A percentile compares a stretch with the other conserved stretches of the same genome.
Evolutionary conservation across 345 rosid species (phyloP).

Genomic region (Eutrema japonicum): DNA sequence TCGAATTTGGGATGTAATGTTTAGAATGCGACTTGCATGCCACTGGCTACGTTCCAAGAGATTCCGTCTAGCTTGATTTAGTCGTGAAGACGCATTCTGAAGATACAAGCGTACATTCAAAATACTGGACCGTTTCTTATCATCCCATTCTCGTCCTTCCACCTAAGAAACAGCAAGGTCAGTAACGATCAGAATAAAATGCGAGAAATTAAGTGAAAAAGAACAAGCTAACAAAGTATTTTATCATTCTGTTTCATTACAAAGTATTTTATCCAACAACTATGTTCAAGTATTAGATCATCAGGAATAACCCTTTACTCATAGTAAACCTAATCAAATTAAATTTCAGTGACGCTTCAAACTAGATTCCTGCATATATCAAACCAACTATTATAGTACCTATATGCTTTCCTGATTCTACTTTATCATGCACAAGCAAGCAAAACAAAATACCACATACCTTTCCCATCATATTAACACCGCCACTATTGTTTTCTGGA

Average conservation of each 20-base stretch:
- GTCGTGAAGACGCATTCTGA: constrained; percentile 70
- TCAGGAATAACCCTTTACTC: constrained; percentile 10
- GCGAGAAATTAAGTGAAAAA: background rate
- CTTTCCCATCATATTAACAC: constrained; percentile 89
- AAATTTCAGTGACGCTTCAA: constrained; percentile 11
- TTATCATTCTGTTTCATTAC: background rate
- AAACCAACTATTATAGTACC: background rate
- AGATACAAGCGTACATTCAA: constrained; percentile 80
- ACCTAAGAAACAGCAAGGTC: constrained; percentile 59
- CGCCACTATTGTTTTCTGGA: constrained; percentile 55
- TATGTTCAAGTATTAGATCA: constrained; percentile 20
- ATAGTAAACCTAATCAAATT: constrained; percentile 3
- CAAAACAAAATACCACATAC: constrained; percentile 47
- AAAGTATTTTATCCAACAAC: constrained; percentile 16
- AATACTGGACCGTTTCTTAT: constrained; percentile 69
- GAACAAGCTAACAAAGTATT: constrained; percentile 3
- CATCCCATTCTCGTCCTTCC: constrained; percentile 95
- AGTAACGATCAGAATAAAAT: constrained; percentile 4
- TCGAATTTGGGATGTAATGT: constrained; percentile 87
- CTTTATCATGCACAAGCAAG: constrained; percentile 20
- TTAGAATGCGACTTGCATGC: constrained; percentile 90
- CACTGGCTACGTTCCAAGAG: constrained; percentile 96
- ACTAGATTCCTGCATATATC: constrained; percentile 26
- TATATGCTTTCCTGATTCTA: constrained; percentile 27
- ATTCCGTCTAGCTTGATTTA: constrained; percentile 89